Evolutionary conservation across 495 filamentous ascomycete species (phyloP), one percentile per base, ranked within the genome.

Genomic region (Alectoria sarmentosa): DNA sequence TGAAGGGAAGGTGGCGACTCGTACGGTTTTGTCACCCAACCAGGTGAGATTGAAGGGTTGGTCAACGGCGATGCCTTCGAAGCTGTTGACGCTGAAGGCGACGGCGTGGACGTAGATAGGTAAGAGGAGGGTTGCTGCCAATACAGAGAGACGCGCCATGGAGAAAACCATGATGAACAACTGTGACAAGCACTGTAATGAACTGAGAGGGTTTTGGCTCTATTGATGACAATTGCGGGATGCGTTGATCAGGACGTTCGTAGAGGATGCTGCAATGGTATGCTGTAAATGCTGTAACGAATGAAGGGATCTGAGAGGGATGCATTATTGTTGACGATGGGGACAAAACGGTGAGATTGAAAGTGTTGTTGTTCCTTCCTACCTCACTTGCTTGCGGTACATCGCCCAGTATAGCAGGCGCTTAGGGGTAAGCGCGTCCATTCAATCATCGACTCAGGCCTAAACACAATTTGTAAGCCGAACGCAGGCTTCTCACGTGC

Each of bases 21-120:
- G 14, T 69, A 71, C 69, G 21, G 65, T 62, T 23, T 56, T 44
- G 55, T 71, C 67, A 41, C 69, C 69, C 41, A 26, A 58, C 64
- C 65, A 71, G 7, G 32, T 67, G 19, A 71, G 59, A 13, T 26
- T 52, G 28, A 66, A 65, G 26, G 67, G 62, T 26, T 49, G 39
- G 28, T 67, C 69, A 41, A 57, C 54, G 13, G 48, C 32, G 55
- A 71, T 69, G 28, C 46, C 46, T 36, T 52, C 38, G 58, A 67
- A 69, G 38, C 63, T 57, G 39, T 38, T 44, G 44, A 67, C 67
- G 44, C 65, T 69, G 58, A 69, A 69, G 8, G 38, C 39, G 23
- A 68, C 63, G 46, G 60, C 64, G 37, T 62, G 58, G 49, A 44
- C 59, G 28, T 21, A 37, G 15, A 66, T 37, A 37, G 62, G 48